These are phyloP conservation scores for Penicillium sp. DNA, from an alignment of 2,329 filamentous ascomycete genomes.

Conservation along the genomic window DNA sequence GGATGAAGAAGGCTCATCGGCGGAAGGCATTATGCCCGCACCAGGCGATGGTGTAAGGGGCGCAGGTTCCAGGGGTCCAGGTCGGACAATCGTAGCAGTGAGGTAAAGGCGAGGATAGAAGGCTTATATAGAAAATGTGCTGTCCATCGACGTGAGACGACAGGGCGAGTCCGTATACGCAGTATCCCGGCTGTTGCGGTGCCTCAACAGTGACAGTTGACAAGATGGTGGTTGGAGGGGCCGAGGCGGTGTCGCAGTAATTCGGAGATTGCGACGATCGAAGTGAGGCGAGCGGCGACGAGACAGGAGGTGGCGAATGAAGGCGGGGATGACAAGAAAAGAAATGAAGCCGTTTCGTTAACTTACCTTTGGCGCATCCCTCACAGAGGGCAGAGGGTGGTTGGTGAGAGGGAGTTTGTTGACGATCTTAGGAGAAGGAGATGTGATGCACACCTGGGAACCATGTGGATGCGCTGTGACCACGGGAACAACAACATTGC, in stretches of 20 bases:
- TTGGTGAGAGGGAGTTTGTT: slow-evolving; percentile 15
- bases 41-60: slow-evolving; percentile 25
- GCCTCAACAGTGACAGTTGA: slow-evolving; percentile 23
- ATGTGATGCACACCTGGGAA: slow-evolving; percentile 16
- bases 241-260: slow-evolving; percentile 44
- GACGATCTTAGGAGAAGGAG: slow-evolving; percentile 15
- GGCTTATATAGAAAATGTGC: neutral
- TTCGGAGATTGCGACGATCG: slow-evolving; percentile 26
- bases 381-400: slow-evolving; percentile 28
- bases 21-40: slow-evolving; percentile 43
- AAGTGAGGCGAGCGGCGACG: slow-evolving; percentile 4
- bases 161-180: slow-evolving; percentile 19
- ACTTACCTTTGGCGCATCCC: slow-evolving; percentile 30
- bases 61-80: slow-evolving; percentile 26
- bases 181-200: slow-evolving; percentile 17
- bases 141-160: slow-evolving; percentile 7
- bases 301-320: slow-evolving; percentile 7
- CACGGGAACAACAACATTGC: slow-evolving; percentile 23
- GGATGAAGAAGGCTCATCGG: slow-evolving; percentile 44
- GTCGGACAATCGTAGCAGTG: slow-evolving; percentile 19
- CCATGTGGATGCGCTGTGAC: slow-evolving; percentile 21
- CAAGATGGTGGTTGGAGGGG: slow-evolving; percentile 29
- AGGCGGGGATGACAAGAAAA: slow-evolving; percentile 14
- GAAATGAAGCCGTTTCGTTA: slow-evolving; percentile 12
- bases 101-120: slow-evolving; percentile 13